Percentiles rank a stretch among this genome's conserved stretches.
Conservation (phyloP, 495 filamentous ascomycete species). For the Aspergillus biplanus region DNA sequence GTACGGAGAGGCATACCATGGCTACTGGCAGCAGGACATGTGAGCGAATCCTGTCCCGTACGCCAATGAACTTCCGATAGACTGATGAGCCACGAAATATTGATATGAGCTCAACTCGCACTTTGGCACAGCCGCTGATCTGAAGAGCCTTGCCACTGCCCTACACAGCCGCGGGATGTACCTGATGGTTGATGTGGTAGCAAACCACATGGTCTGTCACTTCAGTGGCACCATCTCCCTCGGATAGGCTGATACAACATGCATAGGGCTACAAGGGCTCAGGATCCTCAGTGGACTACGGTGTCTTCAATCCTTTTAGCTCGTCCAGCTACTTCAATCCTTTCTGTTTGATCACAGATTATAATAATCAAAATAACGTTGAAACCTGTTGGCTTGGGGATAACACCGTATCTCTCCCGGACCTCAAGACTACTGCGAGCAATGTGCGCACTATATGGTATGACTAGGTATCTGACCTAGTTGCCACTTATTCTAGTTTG, state of each 20-base stretch:
- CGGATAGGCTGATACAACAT: too few species aligned
- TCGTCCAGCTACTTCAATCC: slow-evolving; percentile 65
- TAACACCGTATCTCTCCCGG: slow-evolving; percentile 63
- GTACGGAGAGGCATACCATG: slow-evolving; percentile 67
- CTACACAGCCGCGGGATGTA: slow-evolving; percentile 68
- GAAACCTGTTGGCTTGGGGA: slow-evolving; percentile 69
- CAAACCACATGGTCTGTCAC: slow-evolving; percentile 74
- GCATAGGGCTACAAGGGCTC: slow-evolving; percentile 60
- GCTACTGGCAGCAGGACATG: slow-evolving; percentile 77
- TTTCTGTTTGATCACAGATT: slow-evolving; percentile 66
- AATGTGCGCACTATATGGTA: slow-evolving; percentile 62
- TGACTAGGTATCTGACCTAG: slow-evolving; percentile 60
- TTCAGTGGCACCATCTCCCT: not conserved
- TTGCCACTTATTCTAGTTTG: slow-evolving; percentile 61
- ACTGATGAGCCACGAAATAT: too few species aligned
- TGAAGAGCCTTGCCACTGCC: slow-evolving; percentile 60
- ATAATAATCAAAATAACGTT: slow-evolving; percentile 54
- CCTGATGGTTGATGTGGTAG: slow-evolving; percentile 79
- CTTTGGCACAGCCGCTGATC: slow-evolving; percentile 66
- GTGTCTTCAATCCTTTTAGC: slow-evolving; percentile 67
- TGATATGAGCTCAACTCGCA: slow-evolving; percentile 72
- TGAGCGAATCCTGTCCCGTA: slow-evolving; percentile 15
- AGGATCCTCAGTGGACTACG: slow-evolving; percentile 60
- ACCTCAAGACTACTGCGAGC: slow-evolving; percentile 66
- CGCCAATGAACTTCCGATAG: slow-evolving; percentile 37